Evolutionary conservation across 2,329 filamentous ascomycete species (phyloP).

Genomic region (Coniochaeta hoffmannii): DNA sequence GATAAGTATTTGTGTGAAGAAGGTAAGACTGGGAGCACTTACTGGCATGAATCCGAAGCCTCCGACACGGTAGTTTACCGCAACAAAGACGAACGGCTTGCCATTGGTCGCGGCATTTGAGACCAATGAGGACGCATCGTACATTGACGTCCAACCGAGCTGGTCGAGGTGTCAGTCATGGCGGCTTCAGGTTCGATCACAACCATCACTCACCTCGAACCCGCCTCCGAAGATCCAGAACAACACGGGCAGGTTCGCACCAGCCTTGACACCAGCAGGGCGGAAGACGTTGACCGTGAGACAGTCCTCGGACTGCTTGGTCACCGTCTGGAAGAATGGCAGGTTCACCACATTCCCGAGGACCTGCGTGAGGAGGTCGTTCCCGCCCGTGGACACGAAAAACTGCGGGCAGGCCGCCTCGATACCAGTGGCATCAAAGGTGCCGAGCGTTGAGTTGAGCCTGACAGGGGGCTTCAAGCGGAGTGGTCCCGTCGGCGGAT

Average conservation of each 20-base stretch:
- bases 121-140: constrained; percentile 43
- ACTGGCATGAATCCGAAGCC: constrained; percentile 71
- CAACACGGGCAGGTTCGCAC: constrained; percentile 55
- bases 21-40: too few relatives aligned
- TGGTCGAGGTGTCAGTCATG: constrained; percentile 9
- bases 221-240: constrained; percentile 68
- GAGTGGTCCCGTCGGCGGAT: constrained; percentile 57
- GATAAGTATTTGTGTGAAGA: too few relatives aligned
- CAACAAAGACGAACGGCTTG: constrained; percentile 66
- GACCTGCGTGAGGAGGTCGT: constrained; percentile 31
- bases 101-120: constrained; percentile 34
- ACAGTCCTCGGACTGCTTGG: constrained; percentile 55
- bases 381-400: constrained; percentile 40
- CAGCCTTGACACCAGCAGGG: constrained; percentile 45
- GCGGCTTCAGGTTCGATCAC: background rate
- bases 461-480: constrained; percentile 63
- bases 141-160: constrained; percentile 42
- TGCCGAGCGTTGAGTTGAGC: constrained; percentile 50
- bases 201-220: constrained; percentile 34
- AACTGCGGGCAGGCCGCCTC: constrained; percentile 67
- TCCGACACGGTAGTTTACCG: constrained; percentile 70
- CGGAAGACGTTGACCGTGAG: constrained; percentile 53
- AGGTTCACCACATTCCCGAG: constrained; percentile 44
- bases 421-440: constrained; percentile 48
- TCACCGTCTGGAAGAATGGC: constrained; percentile 48